Base-by-base conservation (phyloP, 2,329 filamentous ascomycete genomes). In the Verticillium albo-atrum region DNA sequence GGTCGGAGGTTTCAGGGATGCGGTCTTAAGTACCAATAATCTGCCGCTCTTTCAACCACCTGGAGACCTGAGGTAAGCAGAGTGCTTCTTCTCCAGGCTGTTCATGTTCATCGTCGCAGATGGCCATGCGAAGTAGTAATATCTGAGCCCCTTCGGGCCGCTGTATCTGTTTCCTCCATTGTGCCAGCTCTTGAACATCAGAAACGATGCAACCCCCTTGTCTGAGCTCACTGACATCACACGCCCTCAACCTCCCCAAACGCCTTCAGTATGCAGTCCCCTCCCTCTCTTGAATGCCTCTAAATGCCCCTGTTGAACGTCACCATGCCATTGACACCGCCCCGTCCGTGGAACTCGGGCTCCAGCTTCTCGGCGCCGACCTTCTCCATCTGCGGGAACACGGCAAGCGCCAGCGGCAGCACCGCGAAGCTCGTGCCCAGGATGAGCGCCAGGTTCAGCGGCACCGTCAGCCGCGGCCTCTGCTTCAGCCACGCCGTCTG, bases 231-330 rank as follows among this genome's bases (percentile, higher is more conserved):
- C 37, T 47, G 37, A 25, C 37, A 47, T 23, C 20, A 20, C 37
- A 47, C 20, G 20, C 25, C 20, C n/a, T n/a, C 20, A 3, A 23
- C 37, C 23, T 17, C 50, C 56, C 50, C 23, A 55, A 37, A 42
- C 56, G 35, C 20, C 42, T 30, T 35, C 14, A 12, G 34, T 20
- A 51, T 23, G 23, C 54, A 54, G 15, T 14, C 17, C 51, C n/a
- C n/a, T n/a, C n/a, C n/a, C n/a, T n/a, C 25, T 23, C n/a, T 47
- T 20, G n/a, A 23, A 47, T 20, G 35, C 58, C 20, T 50, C 26
- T 54, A 97, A 68, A 99, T 94, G 14, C 95, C 95, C 69, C 95
- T 86, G 75, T 99, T 98, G 76, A 99, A 98, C 72, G 96, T 91
- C n/a, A 99, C 90, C 79, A 92, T 81, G 0, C 91, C 93, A 58